Base-by-base conservation (phyloP, 1,284 basidiomycete genomes). In the Xerocomus nothofagi region DNA sequence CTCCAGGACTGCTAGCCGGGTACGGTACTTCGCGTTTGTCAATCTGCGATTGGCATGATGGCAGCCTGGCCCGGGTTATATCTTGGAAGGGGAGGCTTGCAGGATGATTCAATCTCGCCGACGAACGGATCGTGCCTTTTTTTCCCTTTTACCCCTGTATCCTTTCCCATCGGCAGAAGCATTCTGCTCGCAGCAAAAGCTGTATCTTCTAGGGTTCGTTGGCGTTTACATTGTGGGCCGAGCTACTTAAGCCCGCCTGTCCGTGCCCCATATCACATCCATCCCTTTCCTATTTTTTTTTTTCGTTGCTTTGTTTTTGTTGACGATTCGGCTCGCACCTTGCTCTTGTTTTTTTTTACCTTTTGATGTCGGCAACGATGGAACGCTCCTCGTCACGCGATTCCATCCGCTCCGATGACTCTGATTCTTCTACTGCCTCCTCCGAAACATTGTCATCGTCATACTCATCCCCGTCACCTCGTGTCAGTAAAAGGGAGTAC, bases 401-500 rank as follows among this genome's bases (percentile, higher is more conserved):
- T 18, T 67, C 65, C 0, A 48, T 42, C 4, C 27, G 41, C 21
- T 68, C 67, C 23, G 53, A 61, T 36, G 39, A 44, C 36, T 60
- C 61, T 18, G 41, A 52, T 51, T 66, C 53, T 14, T 57, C 56
- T 46, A 8, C 27, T 46, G 23, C 43, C 5, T 61, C 62, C 36
- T 67, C 66, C 14, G 50, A 57, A 30, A 65, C 67, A 1, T 45
- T 65, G 33, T 69, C 61, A 0, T 70, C 64, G 27, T 56, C 54
- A 4, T 59, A 50, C 61, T 70, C 58, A 66, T 55, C 53, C 30
- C 54, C 54, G 4, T 42, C 47, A 26, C 54, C 65, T 43, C 63
- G 50, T 49, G 57, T 69, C 60, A 91, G 88, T 63, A 91, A 90
- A 73, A 81, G 86, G 49, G 87, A 91, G 61, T 89, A 89, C 61